phyloP scores from a whole-genome alignment of 2,329 filamentous ascomycete species.

The Graphilbum fragrans region DNA sequence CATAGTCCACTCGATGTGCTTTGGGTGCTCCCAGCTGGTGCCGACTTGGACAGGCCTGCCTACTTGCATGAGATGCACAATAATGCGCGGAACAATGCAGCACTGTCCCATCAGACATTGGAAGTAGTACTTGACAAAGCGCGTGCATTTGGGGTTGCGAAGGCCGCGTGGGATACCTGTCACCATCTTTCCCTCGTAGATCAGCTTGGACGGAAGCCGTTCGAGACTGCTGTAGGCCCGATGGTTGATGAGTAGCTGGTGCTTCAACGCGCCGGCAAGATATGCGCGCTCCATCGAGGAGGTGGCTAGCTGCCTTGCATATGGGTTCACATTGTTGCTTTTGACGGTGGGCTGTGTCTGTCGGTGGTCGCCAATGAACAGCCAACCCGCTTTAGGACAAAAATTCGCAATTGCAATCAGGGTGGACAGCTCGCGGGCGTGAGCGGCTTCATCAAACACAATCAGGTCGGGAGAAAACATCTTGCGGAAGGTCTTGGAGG shows the following conservation, averaged over 20 bases:
- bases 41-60: constrained; percentile 11
- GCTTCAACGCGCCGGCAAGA: constrained; percentile 9
- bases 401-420: constrained; percentile 31
- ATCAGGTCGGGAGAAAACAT: constrained; percentile 72
- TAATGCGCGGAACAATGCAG: constrained; percentile 22
- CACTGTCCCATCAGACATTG: constrained; percentile 4
- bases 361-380: constrained; percentile 32
- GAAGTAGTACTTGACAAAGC: constrained; percentile 11
- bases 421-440: constrained; percentile 31
- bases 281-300: constrained; percentile 16
- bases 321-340: constrained; percentile 7
- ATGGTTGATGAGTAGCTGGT: constrained; percentile 17
- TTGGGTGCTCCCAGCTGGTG: constrained; percentile 27
- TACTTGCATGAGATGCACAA: constrained; percentile 16
- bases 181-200: constrained; percentile 26
- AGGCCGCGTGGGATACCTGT: constrained; percentile 14
- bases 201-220: constrained; percentile 26
- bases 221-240: constrained; percentile 19
- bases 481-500: constrained; percentile 21
- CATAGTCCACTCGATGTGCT: constrained; percentile 25
- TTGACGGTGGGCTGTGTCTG: constrained; percentile 29
- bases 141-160: constrained; percentile 7
- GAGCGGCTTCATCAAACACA: constrained; percentile 62
- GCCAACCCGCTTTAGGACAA: constrained; percentile 26
- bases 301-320: constrained; percentile 12